A percentile compares a stretch with the other conserved stretches of the same genome.
phyloP scores from a whole-genome alignment of 2,329 filamentous ascomycete genomes.

The Pseudocercospora fijiensis region DNA sequence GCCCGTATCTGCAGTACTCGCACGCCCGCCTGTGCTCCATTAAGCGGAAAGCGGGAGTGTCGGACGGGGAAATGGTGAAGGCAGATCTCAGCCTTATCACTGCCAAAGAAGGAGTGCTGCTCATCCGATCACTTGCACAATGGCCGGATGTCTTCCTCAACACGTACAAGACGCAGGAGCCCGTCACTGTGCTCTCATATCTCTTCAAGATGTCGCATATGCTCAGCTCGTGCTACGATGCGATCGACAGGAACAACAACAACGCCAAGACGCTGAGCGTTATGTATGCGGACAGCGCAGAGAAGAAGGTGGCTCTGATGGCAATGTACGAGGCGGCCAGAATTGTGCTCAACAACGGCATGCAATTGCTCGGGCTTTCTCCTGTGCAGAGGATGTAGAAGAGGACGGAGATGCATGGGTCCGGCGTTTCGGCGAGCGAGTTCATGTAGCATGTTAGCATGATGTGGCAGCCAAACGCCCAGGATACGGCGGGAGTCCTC shows the following conservation, averaged over 20 bases:
- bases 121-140: conserved; percentile 73
- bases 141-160: conserved; percentile 85
- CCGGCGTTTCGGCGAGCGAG: conserved; percentile 7
- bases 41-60: conserved; percentile 56
- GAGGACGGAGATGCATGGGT: neutral
- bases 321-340: conserved; percentile 75
- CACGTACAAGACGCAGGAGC: conserved; percentile 79
- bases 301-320: conserved; percentile 69
- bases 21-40: conserved; percentile 67
- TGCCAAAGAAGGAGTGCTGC: conserved; percentile 69
- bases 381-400: conserved; percentile 65
- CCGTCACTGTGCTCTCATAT: conserved; percentile 66
- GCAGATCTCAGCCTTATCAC: conserved; percentile 68
- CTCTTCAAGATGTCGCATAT: conserved; percentile 85
- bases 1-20: conserved; percentile 81
- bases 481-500: neutral
- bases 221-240: conserved; percentile 77
- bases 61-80: conserved; percentile 56
- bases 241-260: conserved; percentile 43
- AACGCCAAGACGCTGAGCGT: conserved; percentile 60
- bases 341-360: conserved; percentile 76
- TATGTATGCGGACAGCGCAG: conserved; percentile 68
- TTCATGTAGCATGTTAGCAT: conserved; percentile 3
- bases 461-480: neutral
- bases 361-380: conserved; percentile 74